Base-by-base conservation (phyloP, 768 basidiomycete species). In the Termitomyces sp. region DNA sequence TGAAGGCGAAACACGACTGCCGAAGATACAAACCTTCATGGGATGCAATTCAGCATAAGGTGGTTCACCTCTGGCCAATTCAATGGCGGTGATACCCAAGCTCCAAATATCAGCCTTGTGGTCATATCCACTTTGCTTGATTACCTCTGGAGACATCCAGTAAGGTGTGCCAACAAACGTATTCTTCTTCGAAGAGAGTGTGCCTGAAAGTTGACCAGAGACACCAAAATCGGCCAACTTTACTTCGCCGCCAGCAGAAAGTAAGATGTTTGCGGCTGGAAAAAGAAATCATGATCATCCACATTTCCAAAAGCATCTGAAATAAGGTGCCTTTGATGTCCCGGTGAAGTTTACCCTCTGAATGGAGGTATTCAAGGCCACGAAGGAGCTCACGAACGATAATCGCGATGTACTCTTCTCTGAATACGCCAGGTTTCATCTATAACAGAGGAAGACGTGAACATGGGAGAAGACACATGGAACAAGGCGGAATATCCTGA, bases 131-230 rank as follows among this genome's bases (percentile, higher is more conserved):
- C 94, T 96, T 75, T 99, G 97, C 72, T 98, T 98, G 78, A 99
- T 99, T 24, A 98, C 95, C 70, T 99, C 97, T 6, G 97, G 97
- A 7, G 93, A 94, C 97, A 99, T 99, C 97, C 97, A 99, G 70
- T 98, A 99, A 3, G 96, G 96, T 18, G 96, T 95, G 31, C 93
- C 93, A 34, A 96, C 96, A 70, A 95, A 98, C 0, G 96, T 99
- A 66, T 99, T 98, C 83, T 98, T 95, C 83, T 93, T 94, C 20
- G 91, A 92, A 12, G 90, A 92, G 46, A 95, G 76, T 1, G 92
- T 95, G 3, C 94, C 94, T 22, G 92, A 95, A 31, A 99, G 81
- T 68, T 99, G 97, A 31, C 97, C 97, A 1, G 95, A 98, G 4
- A 99, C 97, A 68, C 97, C 97, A 68, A 99, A 99, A 70, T 99